phyloP scores from a whole-genome alignment of 768 basidiomycete species.

The Lactifluus subvellereus region DNA sequence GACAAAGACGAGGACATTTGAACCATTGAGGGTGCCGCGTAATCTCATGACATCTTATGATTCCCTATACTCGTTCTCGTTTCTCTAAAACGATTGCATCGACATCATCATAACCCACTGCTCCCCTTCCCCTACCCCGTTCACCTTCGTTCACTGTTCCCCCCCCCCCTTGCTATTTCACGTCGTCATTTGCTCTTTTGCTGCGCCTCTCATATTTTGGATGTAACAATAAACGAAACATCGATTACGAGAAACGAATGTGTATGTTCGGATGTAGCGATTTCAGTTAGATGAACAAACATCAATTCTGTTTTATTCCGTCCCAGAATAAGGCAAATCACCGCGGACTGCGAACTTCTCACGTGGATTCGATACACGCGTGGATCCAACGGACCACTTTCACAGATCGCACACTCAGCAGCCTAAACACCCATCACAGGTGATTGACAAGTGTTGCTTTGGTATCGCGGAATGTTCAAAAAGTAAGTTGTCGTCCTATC shows the following conservation, averaged over 20 bases:
- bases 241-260: slow-evolving; percentile 20
- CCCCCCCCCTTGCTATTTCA: slow-evolving; percentile 18
- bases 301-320: neutral
- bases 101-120: slow-evolving; percentile 17
- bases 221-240: slow-evolving; percentile 22
- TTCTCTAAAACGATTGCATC: slow-evolving; percentile 12
- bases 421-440: neutral
- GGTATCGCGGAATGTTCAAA: slow-evolving; percentile 56
- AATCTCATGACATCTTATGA: slow-evolving; percentile 21
- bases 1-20: slow-evolving; percentile 88
- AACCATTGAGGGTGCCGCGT: slow-evolving; percentile 23
- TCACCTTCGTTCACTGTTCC: slow-evolving; percentile 9
- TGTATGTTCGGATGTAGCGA: slow-evolving; percentile 26
- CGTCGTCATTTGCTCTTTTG: slow-evolving; percentile 22
- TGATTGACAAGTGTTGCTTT: neutral
- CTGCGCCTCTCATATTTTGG: slow-evolving; percentile 20
- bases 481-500: slow-evolving; percentile 43
- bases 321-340: neutral
- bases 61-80: slow-evolving; percentile 16
- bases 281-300: slow-evolving; percentile 10
- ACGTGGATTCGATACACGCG: neutral
- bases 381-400: neutral
- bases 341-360: neutral
- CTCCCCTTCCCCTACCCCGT: slow-evolving; percentile 2
- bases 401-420: slow-evolving; percentile 4